A percentile compares a stretch with the other conserved stretches of the same genome.
Evolutionary conservation across 108 stramenopile genomes (phyloP).

Genomic region (Skeletonema grethae): DNA sequence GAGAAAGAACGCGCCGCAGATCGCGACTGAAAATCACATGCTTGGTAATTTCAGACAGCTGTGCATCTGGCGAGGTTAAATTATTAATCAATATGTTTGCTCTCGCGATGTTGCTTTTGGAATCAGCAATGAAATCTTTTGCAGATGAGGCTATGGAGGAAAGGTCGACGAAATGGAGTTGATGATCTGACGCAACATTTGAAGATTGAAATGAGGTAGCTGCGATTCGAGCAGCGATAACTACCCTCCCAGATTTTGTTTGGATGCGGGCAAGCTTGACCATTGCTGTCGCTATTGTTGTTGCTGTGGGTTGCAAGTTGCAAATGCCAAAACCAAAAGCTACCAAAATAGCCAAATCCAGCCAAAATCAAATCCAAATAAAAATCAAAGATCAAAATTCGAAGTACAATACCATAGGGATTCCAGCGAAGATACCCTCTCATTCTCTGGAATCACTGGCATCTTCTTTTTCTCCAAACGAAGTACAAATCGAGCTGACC

Average conservation of each 20-base stretch:
- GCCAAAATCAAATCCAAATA: too few species aligned
- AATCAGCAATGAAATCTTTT: constrained; percentile 41
- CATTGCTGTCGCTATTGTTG: constrained; percentile 8
- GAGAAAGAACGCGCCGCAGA: constrained; percentile 36
- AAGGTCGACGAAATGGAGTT: constrained; percentile 38
- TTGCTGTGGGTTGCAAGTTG: too few species aligned
- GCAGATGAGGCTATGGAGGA: constrained; percentile 47
- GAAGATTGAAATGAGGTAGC: constrained; percentile 20
- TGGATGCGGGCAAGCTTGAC: constrained; percentile 49
- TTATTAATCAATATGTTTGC: constrained; percentile 39
- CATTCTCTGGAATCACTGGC: too few species aligned
- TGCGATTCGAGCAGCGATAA: constrained; percentile 33
- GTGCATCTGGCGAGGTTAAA: constrained; percentile 16
- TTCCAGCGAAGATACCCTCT: too few species aligned
- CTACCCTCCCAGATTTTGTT: constrained; percentile 22
- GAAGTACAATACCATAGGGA: too few species aligned
- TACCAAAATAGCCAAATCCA: too few species aligned
- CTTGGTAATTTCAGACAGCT: constrained; percentile 6
- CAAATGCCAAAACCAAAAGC: too few species aligned
- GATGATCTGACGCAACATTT: constrained; percentile 8
- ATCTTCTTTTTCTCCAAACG: too few species aligned
- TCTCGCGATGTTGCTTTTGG: constrained; percentile 9
- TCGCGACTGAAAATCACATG: constrained; percentile 23
- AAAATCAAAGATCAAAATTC: too few species aligned
- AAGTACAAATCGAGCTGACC: too few species aligned